These are phyloP conservation scores for Hygrophoropsis aurantiaca DNA, from an alignment of 768 basidiomycete genomes.

Conservation along the genomic window DNA sequence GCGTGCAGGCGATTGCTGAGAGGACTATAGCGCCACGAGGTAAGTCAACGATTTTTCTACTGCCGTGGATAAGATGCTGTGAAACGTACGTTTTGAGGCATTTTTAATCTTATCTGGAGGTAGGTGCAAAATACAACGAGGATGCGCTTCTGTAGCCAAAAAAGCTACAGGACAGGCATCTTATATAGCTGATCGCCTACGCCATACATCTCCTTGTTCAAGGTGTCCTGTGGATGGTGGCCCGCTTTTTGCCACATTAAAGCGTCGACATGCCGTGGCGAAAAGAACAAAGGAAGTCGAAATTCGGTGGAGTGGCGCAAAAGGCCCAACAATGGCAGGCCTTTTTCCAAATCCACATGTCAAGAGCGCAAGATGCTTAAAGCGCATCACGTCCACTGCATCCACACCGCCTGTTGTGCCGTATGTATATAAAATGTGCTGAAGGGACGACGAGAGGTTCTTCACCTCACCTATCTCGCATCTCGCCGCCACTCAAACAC, in stretches of 20 bases:
- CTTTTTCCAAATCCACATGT: no score
- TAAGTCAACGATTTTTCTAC: conserved; percentile 16
- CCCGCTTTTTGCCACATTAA: conserved; percentile 16
- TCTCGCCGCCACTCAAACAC: no score
- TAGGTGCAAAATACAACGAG: conserved; percentile 8
- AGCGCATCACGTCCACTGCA: conserved; percentile 8
- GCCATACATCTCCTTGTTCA: no score
- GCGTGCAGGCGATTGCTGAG: conserved; percentile 5
- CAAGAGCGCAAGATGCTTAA: no score
- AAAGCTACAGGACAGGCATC: conserved; percentile 6
- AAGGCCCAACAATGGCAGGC: no score
- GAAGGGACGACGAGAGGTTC: conserved; percentile 20
- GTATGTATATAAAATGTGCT: conserved; percentile 23
- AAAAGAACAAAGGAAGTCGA: no score
- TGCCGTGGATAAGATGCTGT: conserved; percentile 1
- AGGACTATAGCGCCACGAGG: conserved; percentile 14
- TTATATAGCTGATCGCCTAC: no score
- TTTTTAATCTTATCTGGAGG: conserved; percentile 5
- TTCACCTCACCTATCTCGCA: no score
- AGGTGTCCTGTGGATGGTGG: no score
- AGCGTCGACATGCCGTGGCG: conserved; percentile 13
- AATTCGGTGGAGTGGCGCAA: no score
- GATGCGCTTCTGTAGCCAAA: conserved; percentile 21
- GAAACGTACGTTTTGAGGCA: conserved; percentile 15
- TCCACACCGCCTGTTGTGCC: conserved; percentile 23